Evolutionary conservation across 345 rosid genomes (phyloP).

Genomic region (Balakata baccata): DNA sequence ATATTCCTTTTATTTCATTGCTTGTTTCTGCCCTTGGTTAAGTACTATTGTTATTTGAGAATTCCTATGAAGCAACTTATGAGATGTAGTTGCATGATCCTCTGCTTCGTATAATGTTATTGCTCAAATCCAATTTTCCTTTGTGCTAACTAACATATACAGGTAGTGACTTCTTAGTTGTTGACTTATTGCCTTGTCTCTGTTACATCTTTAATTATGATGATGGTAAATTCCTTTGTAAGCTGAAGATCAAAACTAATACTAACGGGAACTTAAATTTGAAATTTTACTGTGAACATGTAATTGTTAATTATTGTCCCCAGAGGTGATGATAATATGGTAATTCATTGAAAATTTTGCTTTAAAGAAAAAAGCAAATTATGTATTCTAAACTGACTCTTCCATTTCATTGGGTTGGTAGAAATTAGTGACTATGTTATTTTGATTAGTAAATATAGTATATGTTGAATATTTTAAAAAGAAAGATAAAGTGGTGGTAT

Average conservation of each 20-base stretch:
- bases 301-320: not conserved
- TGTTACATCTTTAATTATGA: not conserved
- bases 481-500: not conserved
- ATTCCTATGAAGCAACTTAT: not conserved
- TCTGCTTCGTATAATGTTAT: conserved; percentile 5
- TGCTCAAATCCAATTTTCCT: not conserved
- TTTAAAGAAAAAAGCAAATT: not conserved
- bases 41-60: not conserved
- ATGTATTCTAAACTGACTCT: not conserved
- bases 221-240: not conserved
- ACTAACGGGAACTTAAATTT: not conserved
- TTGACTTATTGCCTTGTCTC: not conserved
- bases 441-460: not conserved
- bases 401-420: not conserved
- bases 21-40: not conserved
- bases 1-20: not conserved
- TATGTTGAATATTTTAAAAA: not conserved
- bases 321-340: not conserved
- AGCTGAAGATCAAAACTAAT: not conserved
- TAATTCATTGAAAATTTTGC: not conserved
- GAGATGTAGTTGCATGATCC: not conserved
- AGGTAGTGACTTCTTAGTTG: not conserved
- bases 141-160: not conserved
- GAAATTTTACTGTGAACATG: not conserved
- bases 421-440: not conserved